Base-by-base conservation (phyloP, 805 yeast genomes). In the Allodekkera sacchari region DNA sequence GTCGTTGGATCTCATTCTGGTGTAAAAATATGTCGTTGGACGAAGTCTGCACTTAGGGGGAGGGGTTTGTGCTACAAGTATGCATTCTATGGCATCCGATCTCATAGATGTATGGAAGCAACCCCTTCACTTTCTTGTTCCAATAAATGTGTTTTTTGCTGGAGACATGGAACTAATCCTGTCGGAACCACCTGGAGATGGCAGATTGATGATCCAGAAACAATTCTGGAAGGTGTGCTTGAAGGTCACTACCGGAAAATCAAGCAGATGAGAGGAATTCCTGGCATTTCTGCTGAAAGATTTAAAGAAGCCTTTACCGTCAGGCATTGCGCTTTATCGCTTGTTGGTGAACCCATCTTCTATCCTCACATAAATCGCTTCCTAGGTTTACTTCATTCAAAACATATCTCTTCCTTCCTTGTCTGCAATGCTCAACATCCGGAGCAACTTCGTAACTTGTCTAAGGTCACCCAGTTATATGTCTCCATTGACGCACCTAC, bases 391-490 rank as follows among this genome's bases (percentile, higher is more conserved):
- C 63, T 88, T 31, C 96, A 87, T 48, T 82, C 71, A 21, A 69
- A 75, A 49, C 79, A 72, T 25, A 88, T 87, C 28, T 83, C 95
- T 3, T 77, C 92, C 32, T 87, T 87, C 55, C 66, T 87, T 46
- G 96, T 87, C 9, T 88, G 96, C 60, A 87, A 87, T 52, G 96
- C 96, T 7, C 96, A 87, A 61, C 96, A 87, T 56, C 96, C 96
- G 3, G 87, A 80, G 31, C 82, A 85, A 39, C 63, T 87, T 43
- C 74, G 69, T 15, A 65, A 67, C 3, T 63, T 87, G 48, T 59
- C 70, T 19, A 81, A 78, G 46, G 96, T 87, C 7, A 87, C 96
- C 1, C 96, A 87, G 59, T 64, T 87, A 27, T 87, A 87, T 50
- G 95, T 87, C 13, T 83, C 95, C 28, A 87, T 87, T 44, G 96